Percentiles rank a stretch among this genome's conserved stretches.
These are phyloP conservation scores for Trichoderma erinaceum DNA, from an alignment of 495 filamentous ascomycete genomes.

Conservation along the genomic window DNA sequence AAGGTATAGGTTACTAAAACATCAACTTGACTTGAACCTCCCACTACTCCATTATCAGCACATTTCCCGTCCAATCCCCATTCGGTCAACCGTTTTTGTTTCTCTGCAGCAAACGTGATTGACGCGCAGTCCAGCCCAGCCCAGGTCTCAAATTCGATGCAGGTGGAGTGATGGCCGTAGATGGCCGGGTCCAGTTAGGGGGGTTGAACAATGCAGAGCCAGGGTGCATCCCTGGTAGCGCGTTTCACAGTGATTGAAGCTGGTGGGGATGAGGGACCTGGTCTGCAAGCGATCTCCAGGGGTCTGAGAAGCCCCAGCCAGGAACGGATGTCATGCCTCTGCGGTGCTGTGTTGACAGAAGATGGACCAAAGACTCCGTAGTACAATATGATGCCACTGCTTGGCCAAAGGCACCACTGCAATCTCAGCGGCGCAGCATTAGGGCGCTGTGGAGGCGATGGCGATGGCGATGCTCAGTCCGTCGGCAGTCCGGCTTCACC, in stretches of 20 bases:
- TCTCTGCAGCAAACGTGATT: background rate
- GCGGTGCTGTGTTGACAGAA: background rate
- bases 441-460: background rate
- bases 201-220: conserved; percentile 5
- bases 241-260: conserved; percentile 9
- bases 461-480: background rate
- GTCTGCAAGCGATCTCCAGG: background rate
- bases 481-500: background rate
- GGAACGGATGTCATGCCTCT: conserved; percentile 8
- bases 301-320: background rate
- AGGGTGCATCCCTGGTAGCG: background rate
- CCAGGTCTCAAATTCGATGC: background rate
- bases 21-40: too few relatives aligned
- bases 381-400: background rate
- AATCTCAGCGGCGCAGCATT: background rate
- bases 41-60: background rate
- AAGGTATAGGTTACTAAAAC: too few relatives aligned
- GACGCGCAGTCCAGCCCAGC: background rate
- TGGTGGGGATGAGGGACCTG: background rate
- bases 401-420: background rate
- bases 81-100: background rate
- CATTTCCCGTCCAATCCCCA: background rate
- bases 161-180: conserved; percentile 8
- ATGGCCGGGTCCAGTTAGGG: conserved; percentile 3
- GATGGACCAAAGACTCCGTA: background rate